phyloP scores from a whole-genome alignment of 1,284 basidiomycete species.

The Lentinula novae-zelandiae region DNA sequence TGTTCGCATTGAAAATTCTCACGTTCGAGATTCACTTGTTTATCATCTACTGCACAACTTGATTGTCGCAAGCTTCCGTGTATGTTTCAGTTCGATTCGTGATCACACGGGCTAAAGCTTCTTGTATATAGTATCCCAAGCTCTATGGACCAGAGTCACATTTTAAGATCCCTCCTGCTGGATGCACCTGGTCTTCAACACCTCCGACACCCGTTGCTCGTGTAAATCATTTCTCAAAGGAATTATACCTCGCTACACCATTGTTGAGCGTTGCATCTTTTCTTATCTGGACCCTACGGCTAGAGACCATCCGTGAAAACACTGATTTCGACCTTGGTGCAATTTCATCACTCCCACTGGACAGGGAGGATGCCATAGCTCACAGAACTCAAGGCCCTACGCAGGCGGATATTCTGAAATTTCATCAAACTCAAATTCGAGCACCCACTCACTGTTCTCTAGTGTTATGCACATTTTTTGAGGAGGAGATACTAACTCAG shows the following conservation, averaged over 20 bases:
- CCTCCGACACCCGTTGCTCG: constrained; percentile 26
- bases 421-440: constrained; percentile 34
- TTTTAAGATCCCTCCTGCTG: constrained; percentile 34
- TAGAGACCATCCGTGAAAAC: constrained; percentile 32
- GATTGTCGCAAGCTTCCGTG: constrained; percentile 30
- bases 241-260: constrained; percentile 35
- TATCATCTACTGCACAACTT: constrained; percentile 25
- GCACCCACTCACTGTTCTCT: constrained; percentile 20
- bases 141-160: constrained; percentile 34
- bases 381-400: constrained; percentile 26
- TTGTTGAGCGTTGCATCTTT: constrained; percentile 34
- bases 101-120: neutral
- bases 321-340: constrained; percentile 21
- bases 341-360: constrained; percentile 26
- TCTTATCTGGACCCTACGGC: constrained; percentile 31
- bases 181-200: constrained; percentile 23
- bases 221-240: constrained; percentile 37
- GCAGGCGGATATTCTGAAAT: constrained; percentile 34
- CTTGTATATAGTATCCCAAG: constrained; percentile 33
- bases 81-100: constrained; percentile 18
- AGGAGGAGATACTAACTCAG: constrained; percentile 11
- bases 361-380: constrained; percentile 29
- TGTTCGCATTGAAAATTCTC: constrained; percentile 17
- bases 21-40: constrained; percentile 16
- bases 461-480: constrained; percentile 2